Conservation (phyloP, 805 yeast species). For the Wickerhamiella sergipiensis region DNA sequence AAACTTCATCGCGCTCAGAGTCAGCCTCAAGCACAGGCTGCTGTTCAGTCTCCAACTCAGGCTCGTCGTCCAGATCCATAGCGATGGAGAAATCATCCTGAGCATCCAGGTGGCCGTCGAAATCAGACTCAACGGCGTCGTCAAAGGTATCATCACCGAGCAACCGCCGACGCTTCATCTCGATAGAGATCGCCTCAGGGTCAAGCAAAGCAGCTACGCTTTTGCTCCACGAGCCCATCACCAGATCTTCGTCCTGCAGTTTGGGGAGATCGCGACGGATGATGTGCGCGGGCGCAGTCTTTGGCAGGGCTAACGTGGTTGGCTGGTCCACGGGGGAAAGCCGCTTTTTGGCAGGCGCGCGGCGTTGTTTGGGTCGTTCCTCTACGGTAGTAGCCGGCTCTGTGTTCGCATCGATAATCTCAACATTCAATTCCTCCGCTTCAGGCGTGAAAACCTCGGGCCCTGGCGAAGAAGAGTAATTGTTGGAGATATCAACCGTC, state of each 20-base stretch:
- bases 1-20: no score
- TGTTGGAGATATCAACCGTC: background rate
- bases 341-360: background rate
- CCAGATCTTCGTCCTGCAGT: background rate
- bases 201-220: constrained; percentile 8
- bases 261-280: background rate
- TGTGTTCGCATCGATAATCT: background rate
- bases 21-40: background rate
- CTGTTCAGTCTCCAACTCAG: no score
- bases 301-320: background rate
- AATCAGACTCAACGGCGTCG: background rate
- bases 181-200: constrained; percentile 7
- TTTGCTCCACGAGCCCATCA: background rate
- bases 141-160: background rate
- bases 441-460: background rate
- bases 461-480: background rate
- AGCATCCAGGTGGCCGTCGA: background rate
- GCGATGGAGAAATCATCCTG: background rate
- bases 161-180: constrained; percentile 11
- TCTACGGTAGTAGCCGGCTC: background rate
- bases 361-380: background rate
- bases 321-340: background rate
- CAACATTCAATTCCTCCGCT: background rate
- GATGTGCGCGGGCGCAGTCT: background rate
- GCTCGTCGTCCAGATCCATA: no score